Evolutionary conservation across 257 asterid species (phyloP).

Genomic region (Ajuga chamaepitys): DNA sequence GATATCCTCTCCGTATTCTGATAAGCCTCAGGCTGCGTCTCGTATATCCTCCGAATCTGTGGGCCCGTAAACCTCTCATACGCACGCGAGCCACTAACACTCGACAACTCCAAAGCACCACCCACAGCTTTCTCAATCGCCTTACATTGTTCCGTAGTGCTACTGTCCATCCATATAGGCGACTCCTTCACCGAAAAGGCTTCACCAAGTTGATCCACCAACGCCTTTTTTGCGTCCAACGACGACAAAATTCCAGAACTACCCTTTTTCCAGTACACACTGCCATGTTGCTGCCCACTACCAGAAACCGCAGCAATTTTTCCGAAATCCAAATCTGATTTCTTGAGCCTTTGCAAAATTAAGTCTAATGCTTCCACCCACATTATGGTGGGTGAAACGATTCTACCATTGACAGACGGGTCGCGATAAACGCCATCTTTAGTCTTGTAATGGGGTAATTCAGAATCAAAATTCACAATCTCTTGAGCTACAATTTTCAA

Average conservation of each 20-base stretch:
- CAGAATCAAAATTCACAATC: conserved; percentile 72
- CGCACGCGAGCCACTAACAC: conserved; percentile 83
- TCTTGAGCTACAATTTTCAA: conserved; percentile 64
- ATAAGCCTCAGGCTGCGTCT: conserved; percentile 65
- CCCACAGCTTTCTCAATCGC: conserved; percentile 78
- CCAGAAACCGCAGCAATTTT: conserved; percentile 83
- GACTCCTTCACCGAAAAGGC: conserved; percentile 78
- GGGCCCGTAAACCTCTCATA: conserved; percentile 89
- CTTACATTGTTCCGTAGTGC: conserved; percentile 78
- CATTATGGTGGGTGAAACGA: conserved; percentile 88
- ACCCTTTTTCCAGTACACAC: conserved; percentile 92
- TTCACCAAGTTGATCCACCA: conserved; percentile 56
- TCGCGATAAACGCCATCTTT: conserved; percentile 89
- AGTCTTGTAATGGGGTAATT: conserved; percentile 74
- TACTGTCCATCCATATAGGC: conserved; percentile 95
- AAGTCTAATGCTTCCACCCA: conserved; percentile 96
- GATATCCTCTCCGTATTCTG: conserved; percentile 75
- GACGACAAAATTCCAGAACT: conserved; percentile 45
- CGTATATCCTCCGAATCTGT: conserved; percentile 69
- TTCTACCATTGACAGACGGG: conserved; percentile 49
- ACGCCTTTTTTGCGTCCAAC: conserved; percentile 37
- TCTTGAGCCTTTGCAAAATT: conserved; percentile 51
- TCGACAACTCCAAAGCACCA: conserved; percentile 76
- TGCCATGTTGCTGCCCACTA: conserved; percentile 98
- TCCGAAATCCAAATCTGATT: conserved; percentile 52